Conservation (phyloP, 208 protist genomes). For the Wallacemonas sp. region DNA sequence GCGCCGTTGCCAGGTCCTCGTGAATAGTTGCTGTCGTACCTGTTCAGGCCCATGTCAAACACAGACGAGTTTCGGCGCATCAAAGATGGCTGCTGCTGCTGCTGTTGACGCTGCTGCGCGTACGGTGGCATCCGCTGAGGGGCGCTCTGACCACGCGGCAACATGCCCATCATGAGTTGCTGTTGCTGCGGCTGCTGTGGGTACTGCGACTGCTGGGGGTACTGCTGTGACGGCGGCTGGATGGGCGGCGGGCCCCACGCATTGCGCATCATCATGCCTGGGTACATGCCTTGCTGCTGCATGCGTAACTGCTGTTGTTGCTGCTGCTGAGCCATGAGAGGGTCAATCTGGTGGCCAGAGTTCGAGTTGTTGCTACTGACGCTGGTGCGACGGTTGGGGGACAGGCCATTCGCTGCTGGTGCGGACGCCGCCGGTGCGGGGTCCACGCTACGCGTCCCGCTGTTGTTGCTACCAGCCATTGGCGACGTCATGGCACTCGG, state of each 20-base stretch:
- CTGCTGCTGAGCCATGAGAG: background rate
- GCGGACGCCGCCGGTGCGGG: background rate
- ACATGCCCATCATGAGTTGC: background rate
- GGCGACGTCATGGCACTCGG: too few species aligned
- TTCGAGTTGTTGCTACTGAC: background rate
- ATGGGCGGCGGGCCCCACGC: background rate
- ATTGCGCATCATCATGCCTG: constrained; percentile 4
- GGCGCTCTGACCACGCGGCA: too few species aligned
- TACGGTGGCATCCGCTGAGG: background rate
- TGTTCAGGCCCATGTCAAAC: background rate
- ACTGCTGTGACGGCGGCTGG: too few species aligned
- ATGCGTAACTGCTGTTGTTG: constrained; percentile 5
- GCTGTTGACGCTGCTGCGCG: background rate
- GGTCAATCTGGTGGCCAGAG: background rate
- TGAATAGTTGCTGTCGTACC: background rate
- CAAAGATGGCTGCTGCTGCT: background rate
- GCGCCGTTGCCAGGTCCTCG: too few species aligned
- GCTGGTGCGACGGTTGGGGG: background rate
- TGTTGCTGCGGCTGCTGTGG: background rate
- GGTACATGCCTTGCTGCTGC: constrained; percentile 8
- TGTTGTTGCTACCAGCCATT: background rate
- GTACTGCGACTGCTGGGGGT: too few species aligned
- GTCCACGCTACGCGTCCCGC: background rate
- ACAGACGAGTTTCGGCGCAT: background rate
- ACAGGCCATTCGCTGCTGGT: background rate